Base-by-base conservation (phyloP, 495 filamentous ascomycete species). In the Clavariopsis aquatica region DNA sequence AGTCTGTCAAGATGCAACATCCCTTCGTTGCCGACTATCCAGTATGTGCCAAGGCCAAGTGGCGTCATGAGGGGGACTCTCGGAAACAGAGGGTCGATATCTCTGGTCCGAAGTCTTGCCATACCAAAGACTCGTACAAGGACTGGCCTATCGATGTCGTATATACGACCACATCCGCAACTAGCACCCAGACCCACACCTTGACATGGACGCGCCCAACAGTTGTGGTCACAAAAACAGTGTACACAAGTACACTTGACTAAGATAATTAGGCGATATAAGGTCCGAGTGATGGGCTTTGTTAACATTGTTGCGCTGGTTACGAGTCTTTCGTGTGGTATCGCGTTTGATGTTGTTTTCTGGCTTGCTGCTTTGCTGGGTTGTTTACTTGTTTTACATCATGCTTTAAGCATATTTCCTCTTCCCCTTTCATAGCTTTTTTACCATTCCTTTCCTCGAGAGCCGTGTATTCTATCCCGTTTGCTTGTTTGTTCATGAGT, bases 11-110 rank as follows among this genome's bases (percentile, higher is more conserved):
- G 34, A 6, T 64, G 12, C 7, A 47, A 19, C 34, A 64, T 28
- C 60, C 60, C 15, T 64, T 49, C 23, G 19, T 43, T 17, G 5
- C 22, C 4, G 60, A 26, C n/a, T 3, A 23, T 19, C 1, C 15
- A 15, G 46, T 27, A 13, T 64, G 60, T 20, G 60, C 36, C 17
- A 49, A 64, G 23, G 52, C 60, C 41, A 56, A 64, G 23, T 57
- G 60, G 60, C 23, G 57, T 22, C 6, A 64, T 47, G 36, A 23
- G 10, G 60, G 60, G 15, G 38, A 64, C 38, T 17, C 13, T 24
- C 10, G n/a, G 17, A 57, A 57, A 15, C 51, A 64, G 24, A 9
- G 47, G 26, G 26, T 64, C n/a, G 28, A 15, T 5, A 28, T 64
- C 24, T 46, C 45, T 22, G 36, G 43, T 19, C 28, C 29, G 10